Percentiles rank a stretch among this genome's conserved stretches.
phyloP scores from a whole-genome alignment of 805 yeast genomes.

The Sugiyamaella americana region DNA sequence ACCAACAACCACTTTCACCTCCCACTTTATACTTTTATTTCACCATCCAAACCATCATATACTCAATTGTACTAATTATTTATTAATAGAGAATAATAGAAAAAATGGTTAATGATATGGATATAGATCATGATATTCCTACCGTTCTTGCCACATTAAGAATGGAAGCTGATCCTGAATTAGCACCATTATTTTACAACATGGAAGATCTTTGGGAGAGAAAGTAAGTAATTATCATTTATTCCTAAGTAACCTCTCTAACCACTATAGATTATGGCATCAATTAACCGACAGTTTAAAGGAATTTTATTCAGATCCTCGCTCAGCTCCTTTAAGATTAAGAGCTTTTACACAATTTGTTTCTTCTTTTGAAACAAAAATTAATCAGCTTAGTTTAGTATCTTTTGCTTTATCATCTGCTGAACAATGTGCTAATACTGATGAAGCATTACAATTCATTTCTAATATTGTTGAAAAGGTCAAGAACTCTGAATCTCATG shows the following conservation, averaged over 20 bases:
- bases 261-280: slow-evolving; percentile 60
- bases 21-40: neutral
- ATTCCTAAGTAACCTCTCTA: neutral
- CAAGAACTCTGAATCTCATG: slow-evolving; percentile 36
- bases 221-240: slow-evolving; percentile 35
- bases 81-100: neutral
- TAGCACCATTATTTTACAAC: slow-evolving; percentile 54
- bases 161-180: slow-evolving; percentile 57
- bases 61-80: neutral
- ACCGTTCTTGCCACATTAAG: slow-evolving; percentile 55
- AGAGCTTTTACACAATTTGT: slow-evolving; percentile 70
- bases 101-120: slow-evolving; percentile 14
- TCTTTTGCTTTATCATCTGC: slow-evolving; percentile 60
- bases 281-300: slow-evolving; percentile 70
- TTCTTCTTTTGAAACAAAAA: slow-evolving; percentile 54
- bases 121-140: slow-evolving; percentile 36
- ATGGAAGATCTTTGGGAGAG: slow-evolving; percentile 84
- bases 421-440: slow-evolving; percentile 36
- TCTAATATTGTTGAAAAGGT: slow-evolving; percentile 40
- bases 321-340: slow-evolving; percentile 50
- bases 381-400: slow-evolving; percentile 74
- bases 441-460: slow-evolving; percentile 50
- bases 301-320: slow-evolving; percentile 52
- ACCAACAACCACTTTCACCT: too few relatives aligned
- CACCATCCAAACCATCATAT: neutral